Evolutionary conservation across 164 flowering plant species (phyloP).

Genomic region (Vitis amurensis): DNA sequence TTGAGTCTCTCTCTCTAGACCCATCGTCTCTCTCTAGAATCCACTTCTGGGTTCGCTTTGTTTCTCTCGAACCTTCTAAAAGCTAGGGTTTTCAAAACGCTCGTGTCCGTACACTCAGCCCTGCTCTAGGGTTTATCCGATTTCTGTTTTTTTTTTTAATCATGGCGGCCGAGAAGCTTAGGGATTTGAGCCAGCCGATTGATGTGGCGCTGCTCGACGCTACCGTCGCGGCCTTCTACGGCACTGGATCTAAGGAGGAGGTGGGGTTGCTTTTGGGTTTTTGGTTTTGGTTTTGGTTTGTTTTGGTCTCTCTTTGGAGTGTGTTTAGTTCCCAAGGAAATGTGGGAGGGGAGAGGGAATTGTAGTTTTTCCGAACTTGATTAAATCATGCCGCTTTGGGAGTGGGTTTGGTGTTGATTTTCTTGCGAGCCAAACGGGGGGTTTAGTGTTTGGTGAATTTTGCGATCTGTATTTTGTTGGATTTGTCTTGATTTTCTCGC

Average conservation of each 20-base stretch:
- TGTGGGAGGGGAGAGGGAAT: not conserved
- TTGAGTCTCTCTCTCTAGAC: conserved; percentile 5
- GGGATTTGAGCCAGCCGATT: conserved; percentile 91
- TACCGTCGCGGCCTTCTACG: conserved; percentile 94
- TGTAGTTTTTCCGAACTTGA: not conserved
- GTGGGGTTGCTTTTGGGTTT: conserved; percentile 26
- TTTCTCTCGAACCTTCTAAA: not conserved
- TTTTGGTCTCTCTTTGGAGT: not conserved
- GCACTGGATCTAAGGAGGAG: conserved; percentile 99
- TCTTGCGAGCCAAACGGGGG: not conserved
- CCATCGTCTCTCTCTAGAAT: conserved; percentile 9
- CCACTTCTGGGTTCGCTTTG: conserved; percentile 7
- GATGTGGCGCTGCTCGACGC: conserved; percentile 94
- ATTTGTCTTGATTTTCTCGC: not conserved
- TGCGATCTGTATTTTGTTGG: not conserved
- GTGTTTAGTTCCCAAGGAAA: not conserved
- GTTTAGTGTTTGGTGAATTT: conserved; percentile 1
- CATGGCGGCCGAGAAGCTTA: conserved; percentile 92
- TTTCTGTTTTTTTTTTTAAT: not conserved
- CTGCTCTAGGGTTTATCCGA: conserved; percentile 29
- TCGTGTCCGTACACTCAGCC: not conserved
- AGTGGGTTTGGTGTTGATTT: conserved; percentile 1
- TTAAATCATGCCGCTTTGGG: not conserved
- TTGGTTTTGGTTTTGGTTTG: not conserved
- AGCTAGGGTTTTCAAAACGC: conserved; percentile 19